Conservation (phyloP, 2,329 filamentous ascomycete species). For the Oidium heveae region DNA sequence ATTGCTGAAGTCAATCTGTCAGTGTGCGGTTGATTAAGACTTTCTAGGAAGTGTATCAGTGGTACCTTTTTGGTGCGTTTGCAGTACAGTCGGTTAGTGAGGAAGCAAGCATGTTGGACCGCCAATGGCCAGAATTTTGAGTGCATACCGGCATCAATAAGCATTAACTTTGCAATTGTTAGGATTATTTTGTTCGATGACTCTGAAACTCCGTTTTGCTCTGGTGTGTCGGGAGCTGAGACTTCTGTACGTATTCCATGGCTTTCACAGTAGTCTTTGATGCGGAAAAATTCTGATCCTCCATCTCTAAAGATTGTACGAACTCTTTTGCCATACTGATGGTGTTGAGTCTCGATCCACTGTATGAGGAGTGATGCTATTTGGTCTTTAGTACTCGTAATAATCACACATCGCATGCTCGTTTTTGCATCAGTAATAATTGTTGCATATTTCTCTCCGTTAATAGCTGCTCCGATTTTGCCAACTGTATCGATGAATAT, state of each 20-base stretch:
- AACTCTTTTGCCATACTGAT: too few relatives aligned
- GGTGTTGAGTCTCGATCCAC: too few relatives aligned
- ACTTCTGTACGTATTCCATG: not conserved
- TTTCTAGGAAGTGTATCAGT: not conserved
- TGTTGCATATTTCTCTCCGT: too few relatives aligned
- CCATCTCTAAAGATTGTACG: too few relatives aligned
- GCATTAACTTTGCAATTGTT: not conserved
- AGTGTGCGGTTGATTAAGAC: not conserved
- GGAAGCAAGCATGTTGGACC: not conserved
- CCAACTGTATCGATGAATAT: too few relatives aligned
- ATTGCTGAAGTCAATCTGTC: not conserved
- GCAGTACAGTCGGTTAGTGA: not conserved
- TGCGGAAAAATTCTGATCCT: not conserved
- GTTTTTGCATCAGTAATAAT: too few relatives aligned
- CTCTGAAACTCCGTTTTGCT: not conserved
- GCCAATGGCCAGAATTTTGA: not conserved
- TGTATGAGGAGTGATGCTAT: not conserved
- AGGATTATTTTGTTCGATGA: not conserved
- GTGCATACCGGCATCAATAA: not conserved
- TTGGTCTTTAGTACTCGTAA: too few relatives aligned
- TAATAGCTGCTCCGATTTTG: too few relatives aligned
- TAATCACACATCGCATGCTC: too few relatives aligned
- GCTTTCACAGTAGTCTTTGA: too few relatives aligned
- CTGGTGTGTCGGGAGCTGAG: not conserved
- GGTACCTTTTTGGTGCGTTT: not conserved